phyloP scores from a whole-genome alignment of 108 stramenopile genomes.

The Nannochloropsis oceanica region DNA sequence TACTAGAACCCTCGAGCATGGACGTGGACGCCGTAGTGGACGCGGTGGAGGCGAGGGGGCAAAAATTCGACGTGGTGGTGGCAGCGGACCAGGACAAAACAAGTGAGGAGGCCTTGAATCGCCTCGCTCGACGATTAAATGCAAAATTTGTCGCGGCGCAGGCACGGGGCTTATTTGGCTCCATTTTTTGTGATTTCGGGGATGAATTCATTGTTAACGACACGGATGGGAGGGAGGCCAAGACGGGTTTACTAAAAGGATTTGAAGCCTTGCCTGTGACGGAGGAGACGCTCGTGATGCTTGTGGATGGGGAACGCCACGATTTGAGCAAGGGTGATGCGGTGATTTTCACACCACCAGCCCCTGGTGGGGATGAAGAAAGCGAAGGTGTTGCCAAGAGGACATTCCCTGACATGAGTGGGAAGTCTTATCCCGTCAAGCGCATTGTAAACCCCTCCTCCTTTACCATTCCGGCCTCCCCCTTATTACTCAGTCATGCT shows the following conservation, averaged over 20 bases:
- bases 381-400: not conserved
- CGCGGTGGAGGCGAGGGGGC: not conserved
- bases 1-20: not conserved
- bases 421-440: not conserved
- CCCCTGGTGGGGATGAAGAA: not conserved
- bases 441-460: not conserved
- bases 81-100: not conserved
- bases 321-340: not conserved
- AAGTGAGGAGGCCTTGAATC: not conserved
- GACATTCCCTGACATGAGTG: not conserved
- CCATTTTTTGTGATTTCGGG: not conserved
- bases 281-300: not conserved
- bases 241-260: not conserved
- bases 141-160: not conserved
- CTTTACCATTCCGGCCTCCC: not conserved
- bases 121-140: not conserved
- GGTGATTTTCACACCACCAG: not conserved
- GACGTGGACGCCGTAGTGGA: not conserved
- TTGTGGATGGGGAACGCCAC: not conserved
- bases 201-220: not conserved
- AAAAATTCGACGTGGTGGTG: not conserved
- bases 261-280: not conserved
- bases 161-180: not conserved
- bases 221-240: not conserved
- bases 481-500: not conserved